Percentiles rank a stretch among this genome's conserved stretches.
Evolutionary conservation across 225 moss, liverwort and hornwort genomes (phyloP).

Genomic region (Polytrichum commune): DNA sequence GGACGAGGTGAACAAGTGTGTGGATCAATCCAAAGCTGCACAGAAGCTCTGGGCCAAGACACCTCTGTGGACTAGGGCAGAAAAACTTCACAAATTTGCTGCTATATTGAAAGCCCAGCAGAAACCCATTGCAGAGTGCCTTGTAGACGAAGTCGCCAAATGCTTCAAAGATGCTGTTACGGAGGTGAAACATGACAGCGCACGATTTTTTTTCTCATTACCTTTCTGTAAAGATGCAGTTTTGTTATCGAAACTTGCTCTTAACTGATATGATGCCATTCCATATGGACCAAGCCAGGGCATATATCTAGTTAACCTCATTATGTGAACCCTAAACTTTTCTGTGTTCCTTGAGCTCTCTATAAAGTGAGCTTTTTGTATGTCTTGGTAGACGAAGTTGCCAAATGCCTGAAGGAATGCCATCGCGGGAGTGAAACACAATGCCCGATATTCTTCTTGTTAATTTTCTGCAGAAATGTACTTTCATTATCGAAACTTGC

Average conservation of each 20-base stretch:
- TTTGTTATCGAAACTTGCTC: neutral
- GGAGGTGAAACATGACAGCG: constrained; percentile 38
- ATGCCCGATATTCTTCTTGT: no score
- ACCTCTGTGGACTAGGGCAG: constrained; percentile 86
- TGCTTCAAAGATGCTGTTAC: constrained; percentile 63
- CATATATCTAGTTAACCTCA: no score
- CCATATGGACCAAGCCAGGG: no score
- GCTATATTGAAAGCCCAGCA: constrained; percentile 89
- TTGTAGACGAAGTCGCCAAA: constrained; percentile 82
- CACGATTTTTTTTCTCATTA: neutral
- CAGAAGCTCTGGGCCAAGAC: constrained; percentile 85
- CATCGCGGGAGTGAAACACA: constrained; percentile 49
- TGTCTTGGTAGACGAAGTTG: constrained; percentile 65
- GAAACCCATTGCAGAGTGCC: constrained; percentile 61
- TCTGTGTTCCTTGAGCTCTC: no score
- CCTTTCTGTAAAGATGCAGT: neutral
- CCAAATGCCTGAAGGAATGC: constrained; percentile 76
- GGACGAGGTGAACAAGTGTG: constrained; percentile 83
- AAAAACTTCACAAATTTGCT: constrained; percentile 75
- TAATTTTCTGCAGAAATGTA: no score
- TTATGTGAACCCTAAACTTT: no score
- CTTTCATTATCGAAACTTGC: no score
- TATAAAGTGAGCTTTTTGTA: no score
- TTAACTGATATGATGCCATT: neutral
- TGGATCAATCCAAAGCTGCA: constrained; percentile 68